These are phyloP conservation scores for Globisporangium cylindrosporum DNA, from an alignment of 352 stramenopile genomes.

Conservation along the genomic window DNA sequence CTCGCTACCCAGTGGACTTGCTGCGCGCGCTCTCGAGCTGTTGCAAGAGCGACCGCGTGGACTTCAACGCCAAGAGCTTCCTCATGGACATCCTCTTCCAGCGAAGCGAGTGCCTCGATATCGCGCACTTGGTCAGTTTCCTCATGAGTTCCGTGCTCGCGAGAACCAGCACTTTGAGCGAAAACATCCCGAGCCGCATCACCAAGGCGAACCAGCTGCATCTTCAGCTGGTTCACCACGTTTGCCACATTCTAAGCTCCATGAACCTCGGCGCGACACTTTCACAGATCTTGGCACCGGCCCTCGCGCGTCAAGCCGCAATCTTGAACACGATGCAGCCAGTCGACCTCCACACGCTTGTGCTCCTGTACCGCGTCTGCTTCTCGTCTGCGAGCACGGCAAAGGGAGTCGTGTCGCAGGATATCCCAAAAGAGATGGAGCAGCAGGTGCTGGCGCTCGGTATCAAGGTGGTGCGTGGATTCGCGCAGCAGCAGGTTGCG, in stretches of 20 bases:
- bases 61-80: slow-evolving; percentile 76
- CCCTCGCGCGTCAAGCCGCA: slow-evolving; percentile 47
- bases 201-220: slow-evolving; percentile 31
- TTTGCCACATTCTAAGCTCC: slow-evolving; percentile 52
- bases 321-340: slow-evolving; percentile 30
- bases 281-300: slow-evolving; percentile 63
- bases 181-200: slow-evolving; percentile 17
- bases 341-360: slow-evolving; percentile 55
- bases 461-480: slow-evolving; percentile 9
- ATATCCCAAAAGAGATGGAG: slow-evolving; percentile 55
- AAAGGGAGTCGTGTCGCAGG: slow-evolving; percentile 20
- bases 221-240: slow-evolving; percentile 57
- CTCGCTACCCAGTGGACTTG: slow-evolving; percentile 60
- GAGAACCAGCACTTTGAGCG: slow-evolving; percentile 14
- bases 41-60: slow-evolving; percentile 64
- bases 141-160: slow-evolving; percentile 73
- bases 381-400: slow-evolving; percentile 35
- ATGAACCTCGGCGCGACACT: slow-evolving; percentile 73
- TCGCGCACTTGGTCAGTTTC: slow-evolving; percentile 79
- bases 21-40: slow-evolving; percentile 70
- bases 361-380: slow-evolving; percentile 59
- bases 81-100: slow-evolving; percentile 80
- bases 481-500: not conserved
- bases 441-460: slow-evolving; percentile 22
- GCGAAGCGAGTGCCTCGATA: slow-evolving; percentile 53